These are phyloP conservation scores for Pseudogymnoascus sp. DNA, from an alignment of 2,329 filamentous ascomycete genomes.

Conservation along the genomic window DNA sequence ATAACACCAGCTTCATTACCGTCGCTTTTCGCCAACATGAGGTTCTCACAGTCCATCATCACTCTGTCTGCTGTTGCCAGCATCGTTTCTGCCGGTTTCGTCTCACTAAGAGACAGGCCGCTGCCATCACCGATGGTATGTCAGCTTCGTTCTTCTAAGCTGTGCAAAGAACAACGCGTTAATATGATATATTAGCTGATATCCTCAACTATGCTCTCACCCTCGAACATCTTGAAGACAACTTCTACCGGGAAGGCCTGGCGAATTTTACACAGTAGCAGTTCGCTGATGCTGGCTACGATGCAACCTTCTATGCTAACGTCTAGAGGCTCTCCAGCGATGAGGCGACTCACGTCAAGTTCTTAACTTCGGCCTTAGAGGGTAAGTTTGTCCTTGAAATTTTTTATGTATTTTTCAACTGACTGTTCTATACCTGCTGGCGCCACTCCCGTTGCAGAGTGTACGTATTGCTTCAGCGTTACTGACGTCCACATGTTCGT, in stretches of 20 bases:
- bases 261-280: conserved; percentile 47
- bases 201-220: too few species aligned
- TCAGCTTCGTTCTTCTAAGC: too few species aligned
- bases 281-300: conserved; percentile 46
- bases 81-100: too few species aligned
- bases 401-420: too few species aligned
- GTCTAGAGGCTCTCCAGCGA: conserved; percentile 48
- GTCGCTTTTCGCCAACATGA: too few species aligned
- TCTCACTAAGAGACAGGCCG: too few species aligned
- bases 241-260: conserved; percentile 55
- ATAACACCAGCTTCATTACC: too few species aligned
- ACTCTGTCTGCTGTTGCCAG: too few species aligned
- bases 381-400: not conserved
- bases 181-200: too few species aligned
- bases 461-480: conserved; percentile 49
- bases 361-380: conserved; percentile 41
- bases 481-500: conserved; percentile 44
- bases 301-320: conserved; percentile 48
- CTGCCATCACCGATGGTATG: too few species aligned
- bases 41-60: too few species aligned
- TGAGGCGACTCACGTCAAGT: conserved; percentile 49
- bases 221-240: conserved; percentile 53
- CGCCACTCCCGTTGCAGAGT: conserved; percentile 43
- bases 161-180: too few species aligned
- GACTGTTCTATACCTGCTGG: conserved; percentile 30